A percentile compares a stretch with the other conserved stretches of the same genome.
Conservation (phyloP, 2,329 filamentous ascomycete genomes). For the Penicillium corylophilum region DNA sequence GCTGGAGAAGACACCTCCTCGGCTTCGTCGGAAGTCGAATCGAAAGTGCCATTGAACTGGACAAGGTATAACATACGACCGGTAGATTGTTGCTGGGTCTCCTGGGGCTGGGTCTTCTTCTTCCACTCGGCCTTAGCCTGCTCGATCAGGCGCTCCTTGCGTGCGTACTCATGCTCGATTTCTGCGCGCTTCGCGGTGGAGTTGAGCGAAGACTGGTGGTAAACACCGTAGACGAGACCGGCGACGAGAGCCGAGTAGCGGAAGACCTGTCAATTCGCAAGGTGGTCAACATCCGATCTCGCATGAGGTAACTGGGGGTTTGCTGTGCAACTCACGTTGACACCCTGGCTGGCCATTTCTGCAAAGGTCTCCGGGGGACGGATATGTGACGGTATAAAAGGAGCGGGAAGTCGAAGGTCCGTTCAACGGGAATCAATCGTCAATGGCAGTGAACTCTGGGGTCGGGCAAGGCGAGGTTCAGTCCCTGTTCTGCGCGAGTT, state of each 20-base stretch:
- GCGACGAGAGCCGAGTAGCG: constrained; percentile 92
- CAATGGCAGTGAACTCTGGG: constrained; percentile 39
- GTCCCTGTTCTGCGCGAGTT: constrained; percentile 43
- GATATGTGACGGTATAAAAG: constrained; percentile 30
- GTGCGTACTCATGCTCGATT: constrained; percentile 78
- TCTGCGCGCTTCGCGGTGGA: constrained; percentile 68
- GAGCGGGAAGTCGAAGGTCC: constrained; percentile 31
- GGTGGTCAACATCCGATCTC: constrained; percentile 21
- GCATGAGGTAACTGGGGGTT: constrained; percentile 18
- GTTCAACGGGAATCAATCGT: constrained; percentile 35
- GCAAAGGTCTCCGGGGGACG: constrained; percentile 44
- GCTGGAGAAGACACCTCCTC: neutral
- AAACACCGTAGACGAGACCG: constrained; percentile 93
- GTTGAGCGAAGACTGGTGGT: constrained; percentile 81
- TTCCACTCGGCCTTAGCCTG: constrained; percentile 89
- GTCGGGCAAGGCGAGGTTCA: constrained; percentile 34
- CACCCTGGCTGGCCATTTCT: constrained; percentile 65
- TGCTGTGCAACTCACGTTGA: constrained; percentile 56
- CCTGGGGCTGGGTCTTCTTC: constrained; percentile 66
- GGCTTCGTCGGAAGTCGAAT: constrained; percentile 7
- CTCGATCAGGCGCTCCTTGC: constrained; percentile 87
- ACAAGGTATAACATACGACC: constrained; percentile 33
- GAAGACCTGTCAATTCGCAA: constrained; percentile 67
- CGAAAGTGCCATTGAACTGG: neutral
- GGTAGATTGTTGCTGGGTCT: constrained; percentile 36